Conservation (phyloP, 441 rosid genomes). For the Erysimum cheiri region DNA sequence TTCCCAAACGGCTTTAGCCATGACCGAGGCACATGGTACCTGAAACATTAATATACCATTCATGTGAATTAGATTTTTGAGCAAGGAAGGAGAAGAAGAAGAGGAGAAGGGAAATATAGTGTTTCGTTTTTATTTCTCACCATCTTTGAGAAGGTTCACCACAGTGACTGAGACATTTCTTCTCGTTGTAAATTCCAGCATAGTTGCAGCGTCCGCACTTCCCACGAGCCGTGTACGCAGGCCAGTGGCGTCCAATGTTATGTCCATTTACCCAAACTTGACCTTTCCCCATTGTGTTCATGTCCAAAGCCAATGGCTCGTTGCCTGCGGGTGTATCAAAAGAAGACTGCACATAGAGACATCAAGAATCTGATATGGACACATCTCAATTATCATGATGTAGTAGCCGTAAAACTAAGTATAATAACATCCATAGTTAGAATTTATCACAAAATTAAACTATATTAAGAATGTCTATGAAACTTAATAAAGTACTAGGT, state of each 20-base stretch:
- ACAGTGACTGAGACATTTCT: slow-evolving; percentile 57
- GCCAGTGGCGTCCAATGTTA: slow-evolving; percentile 76
- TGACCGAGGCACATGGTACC: slow-evolving; percentile 66
- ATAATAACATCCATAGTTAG: background rate
- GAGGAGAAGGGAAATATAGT: slow-evolving; percentile 1
- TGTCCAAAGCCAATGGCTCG: slow-evolving; percentile 68
- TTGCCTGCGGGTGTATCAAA: slow-evolving; percentile 57
- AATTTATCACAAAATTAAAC: slow-evolving; percentile 12
- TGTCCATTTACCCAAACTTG: slow-evolving; percentile 72
- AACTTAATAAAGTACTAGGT: slow-evolving; percentile 2
- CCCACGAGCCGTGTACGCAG: slow-evolving; percentile 58
- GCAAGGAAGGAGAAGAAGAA: background rate
- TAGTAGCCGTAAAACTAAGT: background rate
- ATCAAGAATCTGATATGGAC: slow-evolving; percentile 12
- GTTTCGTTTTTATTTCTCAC: slow-evolving; percentile 39
- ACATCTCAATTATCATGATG: background rate
- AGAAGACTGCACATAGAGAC: slow-evolving; percentile 50
- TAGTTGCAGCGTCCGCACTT: slow-evolving; percentile 56
- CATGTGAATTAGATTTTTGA: slow-evolving; percentile 21
- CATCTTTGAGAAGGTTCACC: slow-evolving; percentile 72
- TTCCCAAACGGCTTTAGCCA: slow-evolving; percentile 56
- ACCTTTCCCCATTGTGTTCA: slow-evolving; percentile 77
- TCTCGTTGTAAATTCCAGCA: slow-evolving; percentile 58
- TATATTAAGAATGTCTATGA: background rate
- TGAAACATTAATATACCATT: slow-evolving; percentile 30